These are phyloP conservation scores for Westerdykella sp. DNA, from an alignment of 2,329 filamentous ascomycete genomes.

Conservation along the genomic window DNA sequence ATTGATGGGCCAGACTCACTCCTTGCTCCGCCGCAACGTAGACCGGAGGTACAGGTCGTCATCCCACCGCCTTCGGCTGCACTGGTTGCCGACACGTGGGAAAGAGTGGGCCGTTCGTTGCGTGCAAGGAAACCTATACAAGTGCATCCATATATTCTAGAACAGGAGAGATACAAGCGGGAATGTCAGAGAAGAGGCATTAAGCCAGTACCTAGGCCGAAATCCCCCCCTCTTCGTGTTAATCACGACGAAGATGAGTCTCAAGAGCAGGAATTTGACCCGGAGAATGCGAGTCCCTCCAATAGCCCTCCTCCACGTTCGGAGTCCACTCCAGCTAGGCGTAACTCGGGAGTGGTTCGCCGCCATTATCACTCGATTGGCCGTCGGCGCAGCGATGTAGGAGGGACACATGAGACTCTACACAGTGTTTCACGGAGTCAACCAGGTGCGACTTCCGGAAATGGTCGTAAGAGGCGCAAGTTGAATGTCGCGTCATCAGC, in stretches of 20 bases:
- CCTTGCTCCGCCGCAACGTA: constrained; percentile 16
- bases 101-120: constrained; percentile 28
- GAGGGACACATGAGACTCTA: no score
- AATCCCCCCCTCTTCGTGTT: constrained; percentile 19
- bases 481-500: constrained; percentile 4
- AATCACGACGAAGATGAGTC: constrained; percentile 16
- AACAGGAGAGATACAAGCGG: constrained; percentile 40
- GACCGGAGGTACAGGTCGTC: constrained; percentile 23
- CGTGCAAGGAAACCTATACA: constrained; percentile 45
- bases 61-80: constrained; percentile 15
- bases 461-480: constrained; percentile 11
- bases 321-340: not conserved
- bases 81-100: not conserved
- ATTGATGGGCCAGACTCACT: constrained; percentile 1
- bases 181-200: constrained; percentile 41
- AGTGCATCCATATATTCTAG: constrained; percentile 44
- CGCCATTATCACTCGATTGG: no score
- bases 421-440: no score
- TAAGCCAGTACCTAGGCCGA: constrained; percentile 36
- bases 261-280: constrained; percentile 31
- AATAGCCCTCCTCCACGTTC: constrained; percentile 13
- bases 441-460: no score
- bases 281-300: constrained; percentile 11
- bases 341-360: not conserved
- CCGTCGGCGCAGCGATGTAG: no score